Conservation (phyloP, 805 yeast species). For the Isabelozyma gotoi region DNA sequence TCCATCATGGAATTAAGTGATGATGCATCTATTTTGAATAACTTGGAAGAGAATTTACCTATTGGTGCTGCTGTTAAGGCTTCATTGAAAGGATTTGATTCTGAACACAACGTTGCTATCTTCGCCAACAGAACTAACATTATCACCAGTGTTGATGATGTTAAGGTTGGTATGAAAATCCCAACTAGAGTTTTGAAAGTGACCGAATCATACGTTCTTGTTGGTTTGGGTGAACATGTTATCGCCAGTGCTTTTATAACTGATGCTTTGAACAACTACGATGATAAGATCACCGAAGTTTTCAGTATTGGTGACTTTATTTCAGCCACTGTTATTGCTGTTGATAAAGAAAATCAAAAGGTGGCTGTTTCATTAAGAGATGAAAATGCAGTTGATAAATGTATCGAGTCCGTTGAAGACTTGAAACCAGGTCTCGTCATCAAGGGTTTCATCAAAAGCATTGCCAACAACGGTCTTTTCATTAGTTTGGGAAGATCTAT, state of each 20-base stretch:
- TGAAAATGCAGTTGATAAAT: constrained; percentile 48
- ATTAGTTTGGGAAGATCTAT: constrained; percentile 70
- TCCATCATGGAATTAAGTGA: constrained; percentile 63
- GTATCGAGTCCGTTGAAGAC: constrained; percentile 49
- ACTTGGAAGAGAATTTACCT: constrained; percentile 60
- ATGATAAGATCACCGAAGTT: constrained; percentile 48
- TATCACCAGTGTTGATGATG: constrained; percentile 45
- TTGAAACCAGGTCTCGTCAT: constrained; percentile 70
- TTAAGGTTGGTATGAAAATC: constrained; percentile 51
- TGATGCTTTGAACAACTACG: constrained; percentile 73
- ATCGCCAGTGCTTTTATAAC: constrained; percentile 68
- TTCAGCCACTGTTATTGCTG: constrained; percentile 52
- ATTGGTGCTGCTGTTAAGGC: constrained; percentile 70
- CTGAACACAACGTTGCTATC: constrained; percentile 49
- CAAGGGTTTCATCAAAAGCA: constrained; percentile 75
- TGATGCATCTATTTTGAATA: constrained; percentile 46
- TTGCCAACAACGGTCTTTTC: constrained; percentile 75
- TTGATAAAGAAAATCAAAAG: constrained; percentile 50
- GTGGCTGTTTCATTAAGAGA: constrained; percentile 66
- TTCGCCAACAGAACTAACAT: constrained; percentile 50
- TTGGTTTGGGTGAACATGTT: constrained; percentile 64
- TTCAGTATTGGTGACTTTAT: constrained; percentile 54
- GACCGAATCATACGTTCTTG: constrained; percentile 58
- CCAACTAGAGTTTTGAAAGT: constrained; percentile 67
- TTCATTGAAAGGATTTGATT: constrained; percentile 52